Base-by-base conservation (phyloP, 192 early-diverging fungal genomes). In the Backusella mclennaniae region DNA sequence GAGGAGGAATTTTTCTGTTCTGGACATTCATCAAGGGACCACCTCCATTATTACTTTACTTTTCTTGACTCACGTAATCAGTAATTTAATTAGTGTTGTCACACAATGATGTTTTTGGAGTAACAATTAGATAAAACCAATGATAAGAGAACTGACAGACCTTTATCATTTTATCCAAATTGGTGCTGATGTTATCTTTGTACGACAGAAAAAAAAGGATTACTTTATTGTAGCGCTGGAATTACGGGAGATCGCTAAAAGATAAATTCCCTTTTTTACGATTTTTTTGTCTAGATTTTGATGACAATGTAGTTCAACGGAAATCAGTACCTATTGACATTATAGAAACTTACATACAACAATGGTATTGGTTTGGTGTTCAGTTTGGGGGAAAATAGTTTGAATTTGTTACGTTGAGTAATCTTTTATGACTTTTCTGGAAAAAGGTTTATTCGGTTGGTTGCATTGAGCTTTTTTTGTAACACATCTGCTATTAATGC, bases 101-200 rank as follows among this genome's bases (percentile, higher is more conserved):
- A 29, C 56, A 63, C 56, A 12, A 7, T 14, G 21, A 9, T 23
- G 1, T 4, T n/a, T 49, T 29, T 63, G 19, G 52, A 26, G 56
- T 29, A 29, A 63, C 56, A 12, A 26, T 29, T 29, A 26, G 56
- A 63, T 63, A 63, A 63, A 63, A 23, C 8, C 12, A 63, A 23
- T 63, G 56, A 63, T 63, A 63, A 14, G 56, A 29, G 26, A 63
- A 63, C 56, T 63, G 56, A 63, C 56, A 63, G 56, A 29, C 56
- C 56, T 63, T 63, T 63, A 63, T 63, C 56, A 63, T 8, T 63
- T 63, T 63, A 12, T 63, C 56, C 56, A 63, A 63, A 63, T 63
- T 63, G 21, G 56, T 63, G 19, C 26, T 63, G 56, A 63, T 63
- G 23, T 63, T 63, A 63, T 63, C 56, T 23, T 29, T 63, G 26